These are phyloP conservation scores for Scheffersomyces parashehatae DNA, from an alignment of 1,139 yeast genomes.

Conservation along the genomic window DNA sequence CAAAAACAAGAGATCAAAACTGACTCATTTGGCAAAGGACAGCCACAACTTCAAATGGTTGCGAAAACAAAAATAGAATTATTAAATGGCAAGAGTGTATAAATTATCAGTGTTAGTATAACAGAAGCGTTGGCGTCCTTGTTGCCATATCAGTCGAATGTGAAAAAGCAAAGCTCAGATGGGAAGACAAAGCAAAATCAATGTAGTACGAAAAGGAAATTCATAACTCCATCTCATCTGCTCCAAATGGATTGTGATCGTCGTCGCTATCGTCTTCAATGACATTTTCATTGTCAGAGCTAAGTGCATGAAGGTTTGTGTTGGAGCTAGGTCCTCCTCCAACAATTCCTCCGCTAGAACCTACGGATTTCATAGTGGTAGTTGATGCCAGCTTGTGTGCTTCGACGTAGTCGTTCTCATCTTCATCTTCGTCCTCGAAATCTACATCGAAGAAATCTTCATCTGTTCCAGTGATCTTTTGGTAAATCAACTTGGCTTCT, in stretches of 20 bases:
- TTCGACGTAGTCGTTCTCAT: constrained; percentile 12
- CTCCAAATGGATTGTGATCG: constrained; percentile 60
- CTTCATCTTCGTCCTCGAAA: constrained; percentile 90
- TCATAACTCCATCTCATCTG: constrained; percentile 69
- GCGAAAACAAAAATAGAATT: too few relatives aligned
- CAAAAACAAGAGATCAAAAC: too few relatives aligned
- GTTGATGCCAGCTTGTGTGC: constrained; percentile 6
- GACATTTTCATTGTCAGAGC: constrained; percentile 33
- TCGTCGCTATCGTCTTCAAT: constrained; percentile 43
- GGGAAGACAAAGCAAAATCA: too few relatives aligned
- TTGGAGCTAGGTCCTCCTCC: constrained; percentile 1
- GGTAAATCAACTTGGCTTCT: constrained; percentile 75
- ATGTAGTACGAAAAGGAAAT: not conserved
- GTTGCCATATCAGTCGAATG: too few relatives aligned
- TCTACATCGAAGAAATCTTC: constrained; percentile 96
- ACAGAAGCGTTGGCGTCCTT: too few relatives aligned
- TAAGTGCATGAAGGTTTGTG: not conserved
- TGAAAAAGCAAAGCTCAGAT: too few relatives aligned
- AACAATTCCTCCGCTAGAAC: constrained; percentile 4
- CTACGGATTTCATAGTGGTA: constrained; percentile 7
- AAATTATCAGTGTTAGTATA: too few relatives aligned
- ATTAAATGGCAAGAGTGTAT: too few relatives aligned
- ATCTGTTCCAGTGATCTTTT: constrained; percentile 81
- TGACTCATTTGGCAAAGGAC: too few relatives aligned
- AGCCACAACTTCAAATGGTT: too few relatives aligned